A percentile compares a stretch with the other conserved stretches of the same genome.
Evolutionary conservation across 1,284 basidiomycete genomes (phyloP).

Genomic region (Cutaneotrichosporon sp.): DNA sequence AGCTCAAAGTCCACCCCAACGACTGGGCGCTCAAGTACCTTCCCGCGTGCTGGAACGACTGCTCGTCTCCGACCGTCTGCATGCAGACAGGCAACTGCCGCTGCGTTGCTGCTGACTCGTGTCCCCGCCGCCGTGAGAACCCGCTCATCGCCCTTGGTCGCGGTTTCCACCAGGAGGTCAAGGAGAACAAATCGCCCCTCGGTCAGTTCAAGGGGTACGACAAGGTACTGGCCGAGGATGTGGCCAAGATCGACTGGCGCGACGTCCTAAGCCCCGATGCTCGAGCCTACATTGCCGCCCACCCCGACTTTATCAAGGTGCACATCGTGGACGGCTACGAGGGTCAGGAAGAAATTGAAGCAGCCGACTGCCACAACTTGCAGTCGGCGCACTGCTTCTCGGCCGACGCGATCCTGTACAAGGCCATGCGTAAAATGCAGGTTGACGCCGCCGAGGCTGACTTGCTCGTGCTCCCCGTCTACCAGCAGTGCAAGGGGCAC

Average conservation of each 20-base stretch:
- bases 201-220: conserved; percentile 27
- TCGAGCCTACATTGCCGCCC: conserved; percentile 28
- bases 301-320: conserved; percentile 41
- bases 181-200: conserved; percentile 17
- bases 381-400: conserved; percentile 44
- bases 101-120: conserved; percentile 45
- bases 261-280: conserved; percentile 45
- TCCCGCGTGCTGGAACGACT: conserved; percentile 48
- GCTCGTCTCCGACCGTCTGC: conserved; percentile 44
- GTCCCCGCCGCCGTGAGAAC: conserved; percentile 34
- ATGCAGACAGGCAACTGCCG: conserved; percentile 48
- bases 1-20: conserved; percentile 17
- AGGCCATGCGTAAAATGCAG: conserved; percentile 38
- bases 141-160: conserved; percentile 27
- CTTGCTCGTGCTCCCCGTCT: conserved; percentile 49
- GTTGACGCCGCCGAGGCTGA: conserved; percentile 49
- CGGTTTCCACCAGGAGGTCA: conserved; percentile 3
- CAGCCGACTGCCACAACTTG: conserved; percentile 40
- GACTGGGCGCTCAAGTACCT: conserved; percentile 42
- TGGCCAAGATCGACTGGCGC: conserved; percentile 33
- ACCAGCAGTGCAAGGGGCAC: conserved; percentile 42
- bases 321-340: conserved; percentile 43
- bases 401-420: conserved; percentile 46
- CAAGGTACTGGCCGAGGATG: conserved; percentile 26
- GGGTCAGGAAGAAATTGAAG: conserved; percentile 35